Conservation (phyloP, 2,329 filamentous ascomycete genomes). For the Xylogone sp. region DNA sequence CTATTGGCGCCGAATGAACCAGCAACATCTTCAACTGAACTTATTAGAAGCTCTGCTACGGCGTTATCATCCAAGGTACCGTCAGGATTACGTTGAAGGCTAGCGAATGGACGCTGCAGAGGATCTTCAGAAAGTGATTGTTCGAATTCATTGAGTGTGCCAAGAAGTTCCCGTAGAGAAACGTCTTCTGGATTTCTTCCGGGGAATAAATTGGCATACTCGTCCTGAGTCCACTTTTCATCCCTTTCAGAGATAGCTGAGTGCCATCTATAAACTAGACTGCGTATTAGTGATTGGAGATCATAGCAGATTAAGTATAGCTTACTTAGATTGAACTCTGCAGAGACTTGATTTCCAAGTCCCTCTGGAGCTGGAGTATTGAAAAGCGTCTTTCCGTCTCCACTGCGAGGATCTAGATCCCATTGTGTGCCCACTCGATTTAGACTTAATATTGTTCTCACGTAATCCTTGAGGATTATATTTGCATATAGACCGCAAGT, state of each 20-base stretch:
- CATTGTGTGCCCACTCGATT: conserved; percentile 41
- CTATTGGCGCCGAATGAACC: conserved; percentile 68
- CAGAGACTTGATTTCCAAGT: conserved; percentile 78
- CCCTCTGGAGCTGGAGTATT: conserved; percentile 61
- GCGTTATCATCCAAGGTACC: conserved; percentile 74
- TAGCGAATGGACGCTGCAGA: conserved; percentile 62
- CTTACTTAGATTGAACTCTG: conserved; percentile 75
- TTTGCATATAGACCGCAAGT: conserved; percentile 75
- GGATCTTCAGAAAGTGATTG: conserved; percentile 61
- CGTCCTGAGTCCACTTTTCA: conserved; percentile 73
- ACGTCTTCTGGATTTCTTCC: conserved; percentile 49
- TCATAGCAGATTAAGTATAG: not conserved
- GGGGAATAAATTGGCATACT: conserved; percentile 59
- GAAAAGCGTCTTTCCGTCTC: conserved; percentile 51
- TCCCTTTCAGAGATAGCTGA: conserved; percentile 72
- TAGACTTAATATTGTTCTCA: conserved; percentile 55
- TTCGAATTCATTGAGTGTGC: conserved; percentile 61
- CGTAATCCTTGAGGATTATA: conserved; percentile 74
- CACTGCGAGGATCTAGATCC: conserved; percentile 66
- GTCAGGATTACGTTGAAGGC: conserved; percentile 59
- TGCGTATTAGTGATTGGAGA: conserved; percentile 3
- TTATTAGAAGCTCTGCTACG: conserved; percentile 64
- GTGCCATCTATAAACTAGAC: conserved; percentile 72
- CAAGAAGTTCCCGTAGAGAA: conserved; percentile 56
- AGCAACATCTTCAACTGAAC: conserved; percentile 73